Evolutionary conservation across 139 green algal genomes (phyloP).

Genomic region (Zygnema cylindricum): DNA sequence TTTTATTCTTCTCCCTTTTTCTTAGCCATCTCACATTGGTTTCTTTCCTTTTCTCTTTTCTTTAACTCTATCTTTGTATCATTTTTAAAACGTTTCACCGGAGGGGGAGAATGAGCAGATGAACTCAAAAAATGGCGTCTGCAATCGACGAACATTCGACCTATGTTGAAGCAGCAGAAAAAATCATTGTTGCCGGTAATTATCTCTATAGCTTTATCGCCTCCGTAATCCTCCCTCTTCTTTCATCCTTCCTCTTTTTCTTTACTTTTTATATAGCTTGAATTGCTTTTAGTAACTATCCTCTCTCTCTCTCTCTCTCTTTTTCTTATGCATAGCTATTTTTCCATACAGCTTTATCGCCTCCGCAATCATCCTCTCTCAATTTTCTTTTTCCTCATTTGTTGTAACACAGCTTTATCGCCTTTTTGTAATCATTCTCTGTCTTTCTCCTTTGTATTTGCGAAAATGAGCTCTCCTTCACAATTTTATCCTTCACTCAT

Average conservation of each 20-base stretch:
- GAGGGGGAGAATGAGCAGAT: neutral
- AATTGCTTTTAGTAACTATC: neutral
- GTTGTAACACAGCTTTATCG: no score
- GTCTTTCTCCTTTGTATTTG: no score
- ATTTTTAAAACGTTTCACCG: no score
- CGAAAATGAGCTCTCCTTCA: no score
- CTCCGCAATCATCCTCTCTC: no score
- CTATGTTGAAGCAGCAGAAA: neutral
- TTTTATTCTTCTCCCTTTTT: neutral
- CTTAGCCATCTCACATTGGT: neutral
- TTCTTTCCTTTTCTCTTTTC: neutral
- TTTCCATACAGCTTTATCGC: neutral
- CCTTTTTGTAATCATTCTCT: no score
- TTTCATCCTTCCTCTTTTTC: neutral
- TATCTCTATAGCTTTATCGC: no score
- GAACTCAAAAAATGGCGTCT: neutral
- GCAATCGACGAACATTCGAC: neutral
- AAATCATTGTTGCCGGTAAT: slow-evolving; percentile 23
- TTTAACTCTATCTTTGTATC: no score
- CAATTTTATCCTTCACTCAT: no score
- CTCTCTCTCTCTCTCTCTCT: neutral
- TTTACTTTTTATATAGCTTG: neutral
- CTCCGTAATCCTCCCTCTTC: neutral
- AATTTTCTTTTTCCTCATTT: no score
- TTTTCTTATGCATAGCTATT: neutral